Conservation (phyloP, 257 asterid species). For the Plantago major region DNA sequence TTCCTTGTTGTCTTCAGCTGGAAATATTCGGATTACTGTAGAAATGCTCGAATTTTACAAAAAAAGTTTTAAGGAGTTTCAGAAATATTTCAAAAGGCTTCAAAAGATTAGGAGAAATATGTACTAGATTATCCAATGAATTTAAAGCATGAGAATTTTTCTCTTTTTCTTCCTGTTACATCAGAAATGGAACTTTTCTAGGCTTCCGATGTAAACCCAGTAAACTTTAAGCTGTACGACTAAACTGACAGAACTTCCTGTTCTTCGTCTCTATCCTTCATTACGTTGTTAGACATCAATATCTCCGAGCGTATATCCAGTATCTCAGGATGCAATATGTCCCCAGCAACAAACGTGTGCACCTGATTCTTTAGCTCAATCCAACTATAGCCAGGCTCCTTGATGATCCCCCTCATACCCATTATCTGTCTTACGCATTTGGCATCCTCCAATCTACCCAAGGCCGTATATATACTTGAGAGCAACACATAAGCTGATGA, state of each 20-base stretch:
- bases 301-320: conserved; percentile 45
- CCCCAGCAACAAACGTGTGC: conserved; percentile 80
- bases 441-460: conserved; percentile 59
- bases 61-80: too few species aligned
- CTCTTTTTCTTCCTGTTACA: too few species aligned
- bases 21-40: too few species aligned
- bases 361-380: conserved; percentile 71
- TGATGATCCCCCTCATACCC: conserved; percentile 59
- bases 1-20: too few species aligned
- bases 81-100: too few species aligned
- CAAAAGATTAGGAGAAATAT: too few species aligned
- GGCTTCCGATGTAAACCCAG: not conserved
- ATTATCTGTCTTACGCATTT: conserved; percentile 64
- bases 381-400: conserved; percentile 97
- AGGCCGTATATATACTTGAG: conserved; percentile 71
- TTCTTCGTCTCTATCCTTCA: conserved; percentile 44
- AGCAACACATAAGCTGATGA: conserved; percentile 79
- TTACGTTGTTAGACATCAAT: conserved; percentile 37
- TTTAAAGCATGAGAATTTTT: too few species aligned
- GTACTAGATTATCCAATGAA: too few species aligned
- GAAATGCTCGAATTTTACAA: too few species aligned
- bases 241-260: conserved; percentile 25
- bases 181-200: too few species aligned
- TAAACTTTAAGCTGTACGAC: too few species aligned
- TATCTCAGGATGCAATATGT: conserved; percentile 60